phyloP scores from a whole-genome alignment of 1,284 basidiomycete genomes.

The Fomitopsis pinicola region DNA sequence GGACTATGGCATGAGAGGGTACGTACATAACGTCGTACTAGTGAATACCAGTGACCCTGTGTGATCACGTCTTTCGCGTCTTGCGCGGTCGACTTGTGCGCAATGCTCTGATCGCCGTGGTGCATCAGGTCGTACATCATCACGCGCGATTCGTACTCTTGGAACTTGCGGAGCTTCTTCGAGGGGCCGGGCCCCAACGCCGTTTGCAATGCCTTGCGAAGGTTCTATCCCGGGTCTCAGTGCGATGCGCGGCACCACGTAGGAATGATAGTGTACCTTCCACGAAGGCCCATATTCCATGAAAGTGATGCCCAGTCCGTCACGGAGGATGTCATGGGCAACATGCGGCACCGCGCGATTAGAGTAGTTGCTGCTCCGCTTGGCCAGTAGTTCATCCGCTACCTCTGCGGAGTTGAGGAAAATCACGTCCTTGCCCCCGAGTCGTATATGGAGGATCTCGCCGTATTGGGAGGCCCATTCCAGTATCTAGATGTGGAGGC shows the following conservation, averaged over 20 bases:
- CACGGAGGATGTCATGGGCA: slow-evolving; percentile 28
- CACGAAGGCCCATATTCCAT: slow-evolving; percentile 26
- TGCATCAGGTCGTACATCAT: slow-evolving; percentile 14
- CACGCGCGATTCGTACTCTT: slow-evolving; percentile 25
- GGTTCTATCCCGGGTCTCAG: neutral
- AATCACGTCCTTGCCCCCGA: slow-evolving; percentile 27
- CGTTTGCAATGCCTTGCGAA: slow-evolving; percentile 10
- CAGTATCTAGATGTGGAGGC: slow-evolving; percentile 13
- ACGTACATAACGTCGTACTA: slow-evolving; percentile 25
- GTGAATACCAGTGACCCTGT: slow-evolving; percentile 25
- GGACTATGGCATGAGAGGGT: no score
- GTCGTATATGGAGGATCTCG: slow-evolving; percentile 19
- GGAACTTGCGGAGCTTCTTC: slow-evolving; percentile 19
- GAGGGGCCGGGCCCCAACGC: slow-evolving; percentile 21
- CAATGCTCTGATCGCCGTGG: neutral
- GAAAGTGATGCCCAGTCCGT: slow-evolving; percentile 25
- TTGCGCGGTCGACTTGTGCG: no score
- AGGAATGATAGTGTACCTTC: slow-evolving; percentile 14
- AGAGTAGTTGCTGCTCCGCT: slow-evolving; percentile 26
- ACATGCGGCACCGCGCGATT: slow-evolving; percentile 23
- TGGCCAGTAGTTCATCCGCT: slow-evolving; percentile 29
- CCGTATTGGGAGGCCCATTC: slow-evolving; percentile 29
- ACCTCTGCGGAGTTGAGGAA: slow-evolving; percentile 30
- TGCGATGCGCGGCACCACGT: neutral
- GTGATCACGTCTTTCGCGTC: slow-evolving; percentile 14